These are phyloP conservation scores for Sarocladiaceae sp. DNA, from an alignment of 2,329 filamentous ascomycete genomes.

Conservation along the genomic window DNA sequence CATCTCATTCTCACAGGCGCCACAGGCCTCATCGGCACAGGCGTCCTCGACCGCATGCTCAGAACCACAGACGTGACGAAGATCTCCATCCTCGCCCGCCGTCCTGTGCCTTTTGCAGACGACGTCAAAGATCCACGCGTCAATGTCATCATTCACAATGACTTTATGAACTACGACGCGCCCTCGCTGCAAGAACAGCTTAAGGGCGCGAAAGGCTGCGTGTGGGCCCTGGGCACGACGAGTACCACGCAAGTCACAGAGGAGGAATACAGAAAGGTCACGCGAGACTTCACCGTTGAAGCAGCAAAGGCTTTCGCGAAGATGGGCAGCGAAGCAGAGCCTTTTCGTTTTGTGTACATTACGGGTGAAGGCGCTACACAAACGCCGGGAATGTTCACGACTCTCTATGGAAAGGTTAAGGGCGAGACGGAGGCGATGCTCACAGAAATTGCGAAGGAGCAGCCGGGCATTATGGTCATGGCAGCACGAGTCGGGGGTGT, in stretches of 20 bases:
- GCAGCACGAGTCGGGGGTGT: not conserved
- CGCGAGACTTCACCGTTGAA: constrained; percentile 59
- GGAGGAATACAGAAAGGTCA: constrained; percentile 67
- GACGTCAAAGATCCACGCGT: constrained; percentile 53
- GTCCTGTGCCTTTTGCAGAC: constrained; percentile 60
- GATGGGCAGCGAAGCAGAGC: constrained; percentile 36
- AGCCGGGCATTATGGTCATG: not conserved
- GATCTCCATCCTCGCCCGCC: constrained; percentile 64
- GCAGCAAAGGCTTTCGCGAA: constrained; percentile 57
- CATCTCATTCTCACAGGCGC: constrained; percentile 66
- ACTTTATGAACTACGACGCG: constrained; percentile 59
- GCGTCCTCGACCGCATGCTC: constrained; percentile 59
- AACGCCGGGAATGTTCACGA: constrained; percentile 49
- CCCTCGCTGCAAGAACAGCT: constrained; percentile 53
- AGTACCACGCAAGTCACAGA: constrained; percentile 55
- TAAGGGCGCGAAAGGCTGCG: constrained; percentile 60
- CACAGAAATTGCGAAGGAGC: constrained; percentile 39
- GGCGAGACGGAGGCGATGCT: constrained; percentile 61
- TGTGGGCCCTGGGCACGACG: constrained; percentile 67
- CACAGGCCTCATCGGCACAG: constrained; percentile 61
- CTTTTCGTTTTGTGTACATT: constrained; percentile 68
- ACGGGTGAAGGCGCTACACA: constrained; percentile 61
- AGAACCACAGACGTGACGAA: constrained; percentile 49
- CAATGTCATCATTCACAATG: constrained; percentile 62
- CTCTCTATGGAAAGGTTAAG: constrained; percentile 60